Evolutionary conservation across 1,139 yeast genomes (phyloP), one percentile per base, ranked within the genome.

Genomic region (Waltiozyma sp.): DNA sequence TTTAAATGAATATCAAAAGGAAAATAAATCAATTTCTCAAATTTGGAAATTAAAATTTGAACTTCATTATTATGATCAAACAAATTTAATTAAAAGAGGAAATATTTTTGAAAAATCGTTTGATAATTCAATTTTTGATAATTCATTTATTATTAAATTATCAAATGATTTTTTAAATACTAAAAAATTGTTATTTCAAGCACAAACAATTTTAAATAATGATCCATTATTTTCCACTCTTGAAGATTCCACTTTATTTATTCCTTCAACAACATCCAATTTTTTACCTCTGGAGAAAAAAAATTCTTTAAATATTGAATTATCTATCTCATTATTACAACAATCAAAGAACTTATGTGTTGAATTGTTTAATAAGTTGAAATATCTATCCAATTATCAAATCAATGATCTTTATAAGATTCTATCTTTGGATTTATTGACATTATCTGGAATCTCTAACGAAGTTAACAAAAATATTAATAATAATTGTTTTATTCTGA

Each of bases 181-280:
- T 2, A 52, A 58, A 38, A 50, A 48, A n/a, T 44, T 53, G 15
- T 60, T 59, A 40, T 43, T 47, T 14, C 51, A 50, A 23, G 57
- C 64, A 2, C 48, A 59, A 39, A 49, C 43, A 8, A 56, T 56
- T 8, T 47, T 64, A 46, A 62, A 60, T 36, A 45, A 51, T 8
- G 76, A 73, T 49, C 73, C 77, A 1, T 65, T 70, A 24, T 69
- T 66, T 48, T 65, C 69, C n/a, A 66, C 67, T 23, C 52, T 72
- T 36, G 69, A 64, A 42, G 77, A 73, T 40, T 69, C 77, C 2
- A 72, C 73, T 1, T 54, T 70, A 47, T 66, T 73, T 2, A 57
- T 69, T 10, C 77, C 77, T 0, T 66, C 72, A 4, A 53, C 48
- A 2, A 41, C n/a, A n/a, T n/a, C 39, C 6, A 47, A 45, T 15